phyloP scores from a whole-genome alignment of 805 yeast species.

The Yamadazyma kitorensis region DNA sequence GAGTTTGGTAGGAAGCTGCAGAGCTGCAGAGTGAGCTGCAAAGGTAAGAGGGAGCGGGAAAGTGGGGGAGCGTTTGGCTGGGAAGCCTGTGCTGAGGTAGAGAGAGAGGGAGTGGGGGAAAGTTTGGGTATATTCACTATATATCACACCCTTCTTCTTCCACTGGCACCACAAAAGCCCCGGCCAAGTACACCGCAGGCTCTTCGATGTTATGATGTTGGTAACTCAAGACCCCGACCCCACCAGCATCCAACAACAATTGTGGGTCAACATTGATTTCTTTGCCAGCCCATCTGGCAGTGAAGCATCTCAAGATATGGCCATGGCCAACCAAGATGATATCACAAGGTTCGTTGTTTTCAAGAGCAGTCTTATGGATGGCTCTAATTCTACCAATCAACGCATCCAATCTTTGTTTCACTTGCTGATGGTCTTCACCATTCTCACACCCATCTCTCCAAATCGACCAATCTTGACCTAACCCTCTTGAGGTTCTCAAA shows the following conservation, averaged over 20 bases:
- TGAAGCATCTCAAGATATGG: slow-evolving; percentile 85
- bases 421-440: slow-evolving; percentile 71
- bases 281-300: slow-evolving; percentile 78
- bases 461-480: slow-evolving; percentile 60
- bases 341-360: slow-evolving; percentile 57
- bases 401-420: slow-evolving; percentile 68
- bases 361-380: slow-evolving; percentile 55
- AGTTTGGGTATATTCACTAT: slow-evolving; percentile 7
- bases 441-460: slow-evolving; percentile 93
- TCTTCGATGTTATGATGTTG: slow-evolving; percentile 82
- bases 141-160: slow-evolving; percentile 45
- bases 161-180: slow-evolving; percentile 74
- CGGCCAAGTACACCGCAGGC: slow-evolving; percentile 83
- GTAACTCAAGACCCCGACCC: slow-evolving; percentile 87
- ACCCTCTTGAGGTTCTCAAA: slow-evolving; percentile 42
- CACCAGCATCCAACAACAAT: slow-evolving; percentile 90
- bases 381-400: slow-evolving; percentile 62
- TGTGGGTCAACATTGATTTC: slow-evolving; percentile 67
- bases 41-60: no score
- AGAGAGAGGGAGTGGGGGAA: no score
- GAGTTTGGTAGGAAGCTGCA: no score
- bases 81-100: no score
- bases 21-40: no score
- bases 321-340: slow-evolving; percentile 89
- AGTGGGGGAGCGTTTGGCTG: no score